phyloP scores from a whole-genome alignment of 2,329 filamentous ascomycete species.

The Hypoxylon sp. region DNA sequence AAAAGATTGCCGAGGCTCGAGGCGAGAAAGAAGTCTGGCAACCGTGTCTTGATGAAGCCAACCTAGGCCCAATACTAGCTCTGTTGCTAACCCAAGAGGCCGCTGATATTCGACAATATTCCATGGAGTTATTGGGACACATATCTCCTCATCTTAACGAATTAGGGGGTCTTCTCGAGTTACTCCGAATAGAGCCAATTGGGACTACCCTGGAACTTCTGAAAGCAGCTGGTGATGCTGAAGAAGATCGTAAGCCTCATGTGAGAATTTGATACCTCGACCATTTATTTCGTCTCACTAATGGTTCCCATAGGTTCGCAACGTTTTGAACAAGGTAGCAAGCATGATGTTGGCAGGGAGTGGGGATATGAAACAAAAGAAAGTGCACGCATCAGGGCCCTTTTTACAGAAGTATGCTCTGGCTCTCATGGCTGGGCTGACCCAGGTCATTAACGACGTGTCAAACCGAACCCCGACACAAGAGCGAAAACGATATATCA shows the following conservation, averaged over 20 bases:
- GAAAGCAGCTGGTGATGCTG: slow-evolving; percentile 80
- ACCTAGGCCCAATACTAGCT: slow-evolving; percentile 71
- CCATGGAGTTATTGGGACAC: slow-evolving; percentile 77
- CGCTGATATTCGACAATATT: slow-evolving; percentile 72
- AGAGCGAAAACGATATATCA: slow-evolving; percentile 84
- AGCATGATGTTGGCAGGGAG: slow-evolving; percentile 58
- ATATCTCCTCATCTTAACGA: slow-evolving; percentile 79
- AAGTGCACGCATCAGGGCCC: slow-evolving; percentile 72
- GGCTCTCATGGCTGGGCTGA: slow-evolving; percentile 87
- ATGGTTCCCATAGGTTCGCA: slow-evolving; percentile 60
- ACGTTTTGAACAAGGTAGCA: slow-evolving; percentile 64
- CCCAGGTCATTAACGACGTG: slow-evolving; percentile 81
- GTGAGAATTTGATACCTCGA: slow-evolving; percentile 62
- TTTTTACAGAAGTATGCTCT: slow-evolving; percentile 90
- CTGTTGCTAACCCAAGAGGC: slow-evolving; percentile 71
- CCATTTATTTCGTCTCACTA: slow-evolving; percentile 42
- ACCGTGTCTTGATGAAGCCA: slow-evolving; percentile 68
- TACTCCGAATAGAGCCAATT: slow-evolving; percentile 82
- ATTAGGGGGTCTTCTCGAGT: slow-evolving; percentile 74
- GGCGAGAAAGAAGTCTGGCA: slow-evolving; percentile 75
- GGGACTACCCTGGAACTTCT: slow-evolving; percentile 84
- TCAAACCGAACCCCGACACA: slow-evolving; percentile 66
- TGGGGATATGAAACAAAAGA: slow-evolving; percentile 63
- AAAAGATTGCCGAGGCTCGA: slow-evolving; percentile 83
- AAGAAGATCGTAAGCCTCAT: slow-evolving; percentile 67